These are phyloP conservation scores for Myxozyma melibiosi DNA, from an alignment of 805 yeast genomes.

Conservation along the genomic window DNA sequence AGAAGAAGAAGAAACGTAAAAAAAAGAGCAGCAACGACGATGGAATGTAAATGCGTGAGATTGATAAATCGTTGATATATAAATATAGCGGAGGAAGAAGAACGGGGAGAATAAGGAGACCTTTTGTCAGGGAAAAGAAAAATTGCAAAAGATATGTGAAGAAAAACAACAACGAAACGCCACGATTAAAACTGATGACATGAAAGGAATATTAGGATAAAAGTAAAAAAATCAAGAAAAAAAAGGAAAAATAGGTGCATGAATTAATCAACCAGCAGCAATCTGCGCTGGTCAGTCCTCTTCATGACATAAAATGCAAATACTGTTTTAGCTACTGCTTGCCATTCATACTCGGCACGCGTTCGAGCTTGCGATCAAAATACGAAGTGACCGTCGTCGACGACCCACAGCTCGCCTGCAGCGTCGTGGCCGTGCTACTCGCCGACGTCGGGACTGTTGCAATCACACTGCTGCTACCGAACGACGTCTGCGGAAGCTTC, in stretches of 20 bases:
- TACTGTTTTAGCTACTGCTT: background rate
- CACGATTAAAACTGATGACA: too few relatives aligned
- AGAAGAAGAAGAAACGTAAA: too few relatives aligned
- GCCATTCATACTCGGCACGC: background rate
- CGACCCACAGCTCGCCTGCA: conserved; percentile 2
- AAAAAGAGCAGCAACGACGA: too few relatives aligned
- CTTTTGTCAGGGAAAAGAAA: too few relatives aligned
- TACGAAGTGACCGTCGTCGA: conserved; percentile 7
- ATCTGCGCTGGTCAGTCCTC: background rate
- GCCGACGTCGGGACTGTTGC: background rate
- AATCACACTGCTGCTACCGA: conserved; percentile 1
- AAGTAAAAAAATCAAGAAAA: background rate
- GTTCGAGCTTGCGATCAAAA: conserved; percentile 2
- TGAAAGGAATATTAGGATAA: background rate
- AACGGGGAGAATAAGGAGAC: too few relatives aligned
- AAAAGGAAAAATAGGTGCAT: background rate
- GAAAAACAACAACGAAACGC: too few relatives aligned
- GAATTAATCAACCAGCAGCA: background rate
- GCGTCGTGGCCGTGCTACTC: conserved; percentile 1
- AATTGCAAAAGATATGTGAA: too few relatives aligned
- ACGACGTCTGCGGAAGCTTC: conserved; percentile 1
- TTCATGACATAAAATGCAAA: background rate
- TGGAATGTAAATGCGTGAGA: too few relatives aligned
- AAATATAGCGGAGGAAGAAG: too few relatives aligned
- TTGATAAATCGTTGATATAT: too few relatives aligned